Evolutionary conservation across 192 early-diverging fungal species (phyloP).

Genomic region (Coemansia sp.): DNA sequence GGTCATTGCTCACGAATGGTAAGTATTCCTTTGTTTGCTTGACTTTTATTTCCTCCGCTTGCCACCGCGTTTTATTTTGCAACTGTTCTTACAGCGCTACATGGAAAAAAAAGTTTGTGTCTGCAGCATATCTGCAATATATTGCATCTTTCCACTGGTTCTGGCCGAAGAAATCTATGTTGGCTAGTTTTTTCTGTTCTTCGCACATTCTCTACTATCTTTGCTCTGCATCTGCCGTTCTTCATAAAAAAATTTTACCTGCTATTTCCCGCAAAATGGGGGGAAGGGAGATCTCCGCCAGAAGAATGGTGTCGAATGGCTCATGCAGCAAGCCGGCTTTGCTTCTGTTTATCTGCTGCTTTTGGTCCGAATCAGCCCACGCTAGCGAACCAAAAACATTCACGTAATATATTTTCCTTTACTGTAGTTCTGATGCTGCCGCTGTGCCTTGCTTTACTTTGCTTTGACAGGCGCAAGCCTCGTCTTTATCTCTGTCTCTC

Average conservation of each 20-base stretch:
- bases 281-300: no score
- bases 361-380: background rate
- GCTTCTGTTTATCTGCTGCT: background rate
- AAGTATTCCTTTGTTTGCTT: slow-evolving; percentile 5
- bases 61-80: background rate
- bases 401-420: slow-evolving; percentile 4
- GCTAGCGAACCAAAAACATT: slow-evolving; percentile 4
- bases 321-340: background rate
- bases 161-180: no score
- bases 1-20: slow-evolving; percentile 90
- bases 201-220: no score
- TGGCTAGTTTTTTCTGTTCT: background rate
- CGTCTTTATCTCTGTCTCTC: no score
- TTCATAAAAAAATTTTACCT: no score
- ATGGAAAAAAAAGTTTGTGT: background rate
- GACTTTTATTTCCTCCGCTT: no score
- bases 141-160: no score
- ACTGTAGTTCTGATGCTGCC: background rate
- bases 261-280: no score
- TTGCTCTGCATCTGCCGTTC: no score
- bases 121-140: no score
- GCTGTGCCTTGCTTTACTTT: background rate
- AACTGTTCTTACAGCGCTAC: background rate
- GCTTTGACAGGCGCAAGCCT: background rate
- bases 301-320: no score